Evolutionary conservation across 2,329 filamentous ascomycete species (phyloP).

Genomic region (Cladosporium sphaerospermum): DNA sequence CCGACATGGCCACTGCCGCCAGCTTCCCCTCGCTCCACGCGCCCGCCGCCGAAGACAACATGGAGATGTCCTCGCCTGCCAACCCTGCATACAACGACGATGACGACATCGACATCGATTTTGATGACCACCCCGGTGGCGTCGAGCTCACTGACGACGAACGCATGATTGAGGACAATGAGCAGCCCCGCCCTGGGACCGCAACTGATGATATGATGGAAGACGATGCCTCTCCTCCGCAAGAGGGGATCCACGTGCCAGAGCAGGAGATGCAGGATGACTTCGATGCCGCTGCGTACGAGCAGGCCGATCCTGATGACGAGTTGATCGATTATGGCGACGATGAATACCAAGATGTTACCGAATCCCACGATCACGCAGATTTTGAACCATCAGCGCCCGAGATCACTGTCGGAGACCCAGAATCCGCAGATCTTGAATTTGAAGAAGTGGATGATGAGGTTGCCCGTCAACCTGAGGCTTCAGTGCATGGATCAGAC

Average conservation of each 20-base stretch:
- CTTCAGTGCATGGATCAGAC: slow-evolving; percentile 3
- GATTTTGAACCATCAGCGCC: neutral
- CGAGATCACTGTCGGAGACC: neutral
- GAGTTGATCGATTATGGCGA: slow-evolving; percentile 35
- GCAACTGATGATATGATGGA: slow-evolving; percentile 30
- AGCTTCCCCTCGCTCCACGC: slow-evolving; percentile 16
- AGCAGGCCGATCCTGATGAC: slow-evolving; percentile 23
- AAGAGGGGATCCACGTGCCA: slow-evolving; percentile 26
- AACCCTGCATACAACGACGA: slow-evolving; percentile 33
- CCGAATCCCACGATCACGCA: slow-evolving; percentile 11
- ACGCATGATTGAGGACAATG: slow-evolving; percentile 51
- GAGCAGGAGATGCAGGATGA: slow-evolving; percentile 29
- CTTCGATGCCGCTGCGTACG: slow-evolving; percentile 12
- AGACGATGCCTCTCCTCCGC: slow-evolving; percentile 19
- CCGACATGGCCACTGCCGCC: slow-evolving; percentile 8
- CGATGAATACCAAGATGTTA: slow-evolving; percentile 19
- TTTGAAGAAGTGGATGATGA: slow-evolving; percentile 15
- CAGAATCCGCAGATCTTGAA: neutral
- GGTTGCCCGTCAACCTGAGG: slow-evolving; percentile 15
- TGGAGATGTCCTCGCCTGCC: slow-evolving; percentile 49
- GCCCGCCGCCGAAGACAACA: slow-evolving; percentile 42
- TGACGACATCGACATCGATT: slow-evolving; percentile 54
- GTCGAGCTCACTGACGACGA: slow-evolving; percentile 42
- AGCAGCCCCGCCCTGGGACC: slow-evolving; percentile 34
- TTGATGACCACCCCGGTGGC: slow-evolving; percentile 40